Evolutionary conservation across 2,329 filamentous ascomycete species (phyloP).

Genomic region (Cercospora janseana): DNA sequence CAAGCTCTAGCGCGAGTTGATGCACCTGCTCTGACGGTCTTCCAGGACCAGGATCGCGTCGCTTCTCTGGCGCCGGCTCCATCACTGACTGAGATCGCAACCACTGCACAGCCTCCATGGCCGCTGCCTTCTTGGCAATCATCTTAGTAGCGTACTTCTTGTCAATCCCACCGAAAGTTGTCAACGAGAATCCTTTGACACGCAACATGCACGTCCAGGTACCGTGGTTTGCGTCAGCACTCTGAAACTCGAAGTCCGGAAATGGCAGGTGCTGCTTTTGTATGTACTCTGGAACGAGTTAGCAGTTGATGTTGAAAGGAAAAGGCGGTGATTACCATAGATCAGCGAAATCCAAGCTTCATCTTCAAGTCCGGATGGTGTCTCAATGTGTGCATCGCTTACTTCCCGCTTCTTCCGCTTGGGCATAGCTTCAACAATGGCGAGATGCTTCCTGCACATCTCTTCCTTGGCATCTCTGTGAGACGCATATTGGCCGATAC

Average conservation of each 20-base stretch:
- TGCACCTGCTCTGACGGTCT: conserved; percentile 24
- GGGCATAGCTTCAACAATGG: conserved; percentile 13
- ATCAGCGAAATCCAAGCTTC: conserved; percentile 43
- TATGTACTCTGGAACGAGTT: conserved; percentile 32
- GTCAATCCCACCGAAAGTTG: conserved; percentile 40
- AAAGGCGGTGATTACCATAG: conserved; percentile 23
- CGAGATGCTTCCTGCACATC: conserved; percentile 31
- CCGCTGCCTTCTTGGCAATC: conserved; percentile 43
- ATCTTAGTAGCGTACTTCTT: conserved; percentile 42
- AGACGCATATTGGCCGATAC: conserved; percentile 35
- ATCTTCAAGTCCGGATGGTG: conserved; percentile 21
- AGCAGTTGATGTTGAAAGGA: neutral
- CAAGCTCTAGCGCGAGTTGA: conserved; percentile 27
- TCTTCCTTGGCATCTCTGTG: conserved; percentile 48
- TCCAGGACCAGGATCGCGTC: conserved; percentile 11
- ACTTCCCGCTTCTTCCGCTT: conserved; percentile 30
- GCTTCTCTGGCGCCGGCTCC: conserved; percentile 10
- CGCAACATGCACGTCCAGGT: conserved; percentile 26
- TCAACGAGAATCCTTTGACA: conserved; percentile 22
- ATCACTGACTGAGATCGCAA: conserved; percentile 39
- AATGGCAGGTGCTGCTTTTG: conserved; percentile 22
- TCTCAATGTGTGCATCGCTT: neutral
- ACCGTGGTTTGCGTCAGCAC: conserved; percentile 28
- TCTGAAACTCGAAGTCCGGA: conserved; percentile 42
- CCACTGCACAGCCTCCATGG: conserved; percentile 43